Conservation (phyloP, 805 yeast species). For the Saccharomycopsis oosterbeekiorum region DNA sequence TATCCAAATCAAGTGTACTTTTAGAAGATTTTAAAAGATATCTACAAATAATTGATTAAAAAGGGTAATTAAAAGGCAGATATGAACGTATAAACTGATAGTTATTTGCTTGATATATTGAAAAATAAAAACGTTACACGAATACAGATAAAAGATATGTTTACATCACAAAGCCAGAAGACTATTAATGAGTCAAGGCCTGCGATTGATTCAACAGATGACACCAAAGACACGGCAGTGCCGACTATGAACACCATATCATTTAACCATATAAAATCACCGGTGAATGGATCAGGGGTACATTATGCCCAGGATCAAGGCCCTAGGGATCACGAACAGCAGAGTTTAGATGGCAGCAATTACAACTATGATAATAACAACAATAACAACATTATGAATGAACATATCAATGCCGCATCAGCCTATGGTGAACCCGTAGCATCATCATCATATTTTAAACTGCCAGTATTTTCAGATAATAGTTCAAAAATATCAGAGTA, state of each 20-base stretch:
- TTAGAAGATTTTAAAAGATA: no score
- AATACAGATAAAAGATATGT: neutral
- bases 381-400: neutral
- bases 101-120: no score
- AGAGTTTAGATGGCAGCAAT: neutral
- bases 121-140: no score
- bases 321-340: neutral
- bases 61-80: no score
- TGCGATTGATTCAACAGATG: neutral
- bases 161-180: neutral
- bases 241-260: neutral
- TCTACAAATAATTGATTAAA: no score
- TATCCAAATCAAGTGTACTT: no score
- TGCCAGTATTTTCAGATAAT: neutral
- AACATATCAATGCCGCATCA: neutral
- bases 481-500: neutral
- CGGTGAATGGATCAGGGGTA: neutral
- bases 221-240: neutral
- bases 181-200: neutral
- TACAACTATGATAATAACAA: neutral
- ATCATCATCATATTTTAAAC: neutral
- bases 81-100: no score
- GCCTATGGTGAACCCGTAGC: neutral
- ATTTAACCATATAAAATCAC: neutral
- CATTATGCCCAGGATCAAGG: neutral